Base-by-base conservation (phyloP, 2,329 filamentous ascomycete species). In the Stachybotrys elegans region DNA sequence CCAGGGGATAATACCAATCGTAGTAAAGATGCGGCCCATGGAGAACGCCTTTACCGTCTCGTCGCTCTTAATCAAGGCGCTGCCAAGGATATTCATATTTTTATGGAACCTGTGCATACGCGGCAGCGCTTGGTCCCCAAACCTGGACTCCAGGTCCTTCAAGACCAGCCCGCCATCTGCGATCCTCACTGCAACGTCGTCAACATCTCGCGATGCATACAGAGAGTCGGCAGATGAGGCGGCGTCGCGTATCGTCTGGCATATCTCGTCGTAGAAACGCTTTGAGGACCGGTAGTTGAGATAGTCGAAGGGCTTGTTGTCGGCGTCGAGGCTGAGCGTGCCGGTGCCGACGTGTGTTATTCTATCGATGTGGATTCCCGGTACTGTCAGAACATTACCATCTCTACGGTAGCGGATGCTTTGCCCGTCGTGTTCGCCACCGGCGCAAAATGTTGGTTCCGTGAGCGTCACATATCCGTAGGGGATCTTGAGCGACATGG, bases 191-290 rank as follows among this genome's bases (percentile, higher is more conserved):
- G 25, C n/a, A n/a, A n/a, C n/a, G n/a, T n/a, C n/a, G n/a, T n/a
- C n/a, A n/a, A n/a, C n/a, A n/a, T n/a, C n/a, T n/a, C n/a, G n/a
- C n/a, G n/a, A n/a, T n/a, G n/a, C n/a, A n/a, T n/a, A n/a, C n/a
- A n/a, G n/a, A n/a, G 61, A 56, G 4, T 50, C 39, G 6, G 52
- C 43, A 4, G 14, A 13, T 16, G 5, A 21, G 2, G 36, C 14
- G 11, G 21, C 36, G 14, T 22, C n/a, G 5, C 17, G 13, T 9
- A 39, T 23, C 5, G 23, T 21, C 11, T 39, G 16, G 11, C 20
- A 39, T n/a, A 55, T 40, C 34, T 65, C 59, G 11, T 58, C 55
- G 13, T 58, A 56, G 16, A 60, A 57, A 3, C 29, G 34, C 7
- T 42, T 50, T 4, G 54, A 49, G 1, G 50, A 54, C 14, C 42